These are phyloP conservation scores for Psilocybe tampanensis DNA, from an alignment of 768 basidiomycete genomes.

Conservation along the genomic window DNA sequence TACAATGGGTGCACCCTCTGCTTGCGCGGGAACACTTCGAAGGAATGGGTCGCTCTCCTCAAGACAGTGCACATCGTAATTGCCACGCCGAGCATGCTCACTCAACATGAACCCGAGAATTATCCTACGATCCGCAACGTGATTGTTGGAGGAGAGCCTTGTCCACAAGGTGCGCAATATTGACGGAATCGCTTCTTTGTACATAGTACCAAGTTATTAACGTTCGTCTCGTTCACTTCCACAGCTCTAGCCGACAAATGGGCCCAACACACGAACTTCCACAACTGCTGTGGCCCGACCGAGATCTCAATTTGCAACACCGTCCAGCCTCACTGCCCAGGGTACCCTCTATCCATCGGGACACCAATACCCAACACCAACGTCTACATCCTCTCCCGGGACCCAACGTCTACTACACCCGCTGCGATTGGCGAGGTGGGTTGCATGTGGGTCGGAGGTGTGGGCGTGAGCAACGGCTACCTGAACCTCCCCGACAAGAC, in stretches of 20 bases:
- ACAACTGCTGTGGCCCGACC: constrained; percentile 58
- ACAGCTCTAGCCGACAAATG: constrained; percentile 44
- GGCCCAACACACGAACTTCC: constrained; percentile 43
- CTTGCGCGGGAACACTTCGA: constrained; percentile 51
- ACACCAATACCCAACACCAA: constrained; percentile 54
- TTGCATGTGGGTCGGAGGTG: constrained; percentile 51
- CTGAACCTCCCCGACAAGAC: constrained; percentile 34
- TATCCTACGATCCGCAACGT: constrained; percentile 53
- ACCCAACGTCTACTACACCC: constrained; percentile 6
- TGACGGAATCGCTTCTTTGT: too few relatives aligned
- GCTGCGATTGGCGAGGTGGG: constrained; percentile 21
- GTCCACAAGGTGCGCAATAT: constrained; percentile 51
- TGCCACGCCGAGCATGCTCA: constrained; percentile 54
- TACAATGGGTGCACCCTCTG: constrained; percentile 55
- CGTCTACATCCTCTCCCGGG: constrained; percentile 31
- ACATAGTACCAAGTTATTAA: too few relatives aligned
- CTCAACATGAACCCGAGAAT: constrained; percentile 47
- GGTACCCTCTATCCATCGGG: constrained; percentile 46
- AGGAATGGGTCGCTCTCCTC: constrained; percentile 53
- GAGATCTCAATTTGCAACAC: constrained; percentile 61
- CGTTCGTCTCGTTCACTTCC: not conserved
- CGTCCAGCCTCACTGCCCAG: constrained; percentile 42
- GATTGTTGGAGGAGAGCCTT: constrained; percentile 55
- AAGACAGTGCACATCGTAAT: constrained; percentile 54
- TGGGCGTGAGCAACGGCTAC: constrained; percentile 29